Evolutionary conservation across 2,329 filamentous ascomycete genomes (phyloP).

Genomic region (Epichloe bromicola): DNA sequence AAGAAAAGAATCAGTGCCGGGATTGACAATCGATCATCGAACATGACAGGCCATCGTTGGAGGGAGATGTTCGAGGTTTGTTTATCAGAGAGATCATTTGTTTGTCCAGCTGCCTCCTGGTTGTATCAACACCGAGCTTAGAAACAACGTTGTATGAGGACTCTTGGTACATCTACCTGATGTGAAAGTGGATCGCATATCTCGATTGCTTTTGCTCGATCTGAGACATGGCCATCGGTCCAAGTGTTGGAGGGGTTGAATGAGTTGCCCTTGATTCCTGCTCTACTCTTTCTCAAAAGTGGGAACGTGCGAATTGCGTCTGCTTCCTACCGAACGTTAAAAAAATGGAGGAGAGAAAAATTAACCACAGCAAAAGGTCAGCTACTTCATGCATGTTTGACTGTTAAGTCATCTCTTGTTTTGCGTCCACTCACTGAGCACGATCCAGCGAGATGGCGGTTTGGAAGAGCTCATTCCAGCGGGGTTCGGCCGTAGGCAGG

Average conservation of each 20-base stretch:
- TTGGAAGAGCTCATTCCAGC: background rate
- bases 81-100: background rate
- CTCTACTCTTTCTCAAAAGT: background rate
- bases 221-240: background rate
- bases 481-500: background rate
- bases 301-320: background rate
- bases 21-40: background rate
- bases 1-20: background rate
- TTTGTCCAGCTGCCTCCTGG: background rate
- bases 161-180: background rate
- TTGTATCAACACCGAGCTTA: background rate
- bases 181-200: background rate
- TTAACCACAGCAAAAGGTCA: background rate
- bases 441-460: background rate
- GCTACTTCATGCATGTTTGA: background rate
- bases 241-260: background rate
- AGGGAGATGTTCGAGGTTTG: background rate
- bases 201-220: background rate
- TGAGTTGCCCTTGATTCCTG: background rate
- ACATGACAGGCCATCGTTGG: too few species aligned
- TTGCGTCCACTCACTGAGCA: background rate
- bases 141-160: background rate
- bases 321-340: too few species aligned
- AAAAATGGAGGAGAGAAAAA: background rate
- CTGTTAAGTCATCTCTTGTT: background rate